A percentile compares a stretch with the other conserved stretches of the same genome.
These are phyloP conservation scores for Podospora sp. DNA, from an alignment of 495 filamentous ascomycete species.

Conservation along the genomic window DNA sequence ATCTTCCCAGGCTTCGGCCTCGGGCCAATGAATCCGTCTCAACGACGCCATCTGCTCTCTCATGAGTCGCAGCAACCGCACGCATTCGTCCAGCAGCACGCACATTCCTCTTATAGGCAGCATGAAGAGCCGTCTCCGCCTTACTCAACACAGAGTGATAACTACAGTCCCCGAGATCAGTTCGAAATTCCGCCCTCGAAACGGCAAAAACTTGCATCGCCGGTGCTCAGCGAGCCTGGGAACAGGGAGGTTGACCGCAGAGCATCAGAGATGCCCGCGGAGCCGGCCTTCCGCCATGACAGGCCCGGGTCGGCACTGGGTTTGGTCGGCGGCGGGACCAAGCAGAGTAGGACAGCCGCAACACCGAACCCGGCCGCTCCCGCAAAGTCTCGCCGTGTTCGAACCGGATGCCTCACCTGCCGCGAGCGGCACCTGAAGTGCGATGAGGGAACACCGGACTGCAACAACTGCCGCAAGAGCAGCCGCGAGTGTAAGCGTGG, in stretches of 20 bases:
- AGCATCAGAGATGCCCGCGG: neutral
- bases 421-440: constrained; percentile 68
- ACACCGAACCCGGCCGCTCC: constrained; percentile 36
- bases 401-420: constrained; percentile 79
- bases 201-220: constrained; percentile 25
- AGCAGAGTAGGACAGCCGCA: constrained; percentile 17
- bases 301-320: neutral
- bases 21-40: constrained; percentile 26
- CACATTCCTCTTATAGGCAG: constrained; percentile 24
- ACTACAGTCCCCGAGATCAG: constrained; percentile 29
- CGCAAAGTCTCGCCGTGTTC: constrained; percentile 67
- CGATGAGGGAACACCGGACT: constrained; percentile 80
- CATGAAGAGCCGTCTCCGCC: constrained; percentile 38
- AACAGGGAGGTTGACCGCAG: neutral
- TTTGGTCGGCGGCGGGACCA: neutral
- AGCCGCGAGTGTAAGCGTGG: constrained; percentile 84
- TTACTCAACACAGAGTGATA: constrained; percentile 37
- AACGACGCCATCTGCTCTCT: constrained; percentile 17
- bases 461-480: constrained; percentile 87
- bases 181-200: constrained; percentile 33
- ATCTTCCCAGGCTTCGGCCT: constrained; percentile 39
- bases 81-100: constrained; percentile 12
- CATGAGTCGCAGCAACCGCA: constrained; percentile 11
- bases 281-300: neutral
- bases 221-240: neutral